phyloP scores from a whole-genome alignment of 371 early-diverging fungal species.

The Mucor racemosus region DNA sequence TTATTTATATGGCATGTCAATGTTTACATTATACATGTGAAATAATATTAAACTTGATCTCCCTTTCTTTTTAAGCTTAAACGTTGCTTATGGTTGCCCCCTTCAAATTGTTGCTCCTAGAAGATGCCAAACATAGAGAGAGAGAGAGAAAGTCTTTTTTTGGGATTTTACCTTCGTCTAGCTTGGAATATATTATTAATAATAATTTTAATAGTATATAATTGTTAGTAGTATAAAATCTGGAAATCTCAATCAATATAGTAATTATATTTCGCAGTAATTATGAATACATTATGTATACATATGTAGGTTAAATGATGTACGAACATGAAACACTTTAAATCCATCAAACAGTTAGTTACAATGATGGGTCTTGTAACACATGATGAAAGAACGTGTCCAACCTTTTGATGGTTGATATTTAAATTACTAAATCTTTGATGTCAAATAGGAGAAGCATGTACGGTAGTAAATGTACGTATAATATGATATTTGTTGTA shows the following conservation, averaged over 20 bases:
- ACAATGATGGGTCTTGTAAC: not conserved
- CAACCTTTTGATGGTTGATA: conserved; percentile 10
- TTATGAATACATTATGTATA: no score
- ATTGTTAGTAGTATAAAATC: not conserved
- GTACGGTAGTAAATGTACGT: not conserved
- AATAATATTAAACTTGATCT: not conserved
- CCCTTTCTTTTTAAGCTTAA: not conserved
- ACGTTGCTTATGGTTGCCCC: not conserved
- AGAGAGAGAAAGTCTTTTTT: not conserved
- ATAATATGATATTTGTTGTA: no score
- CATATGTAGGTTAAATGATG: not conserved
- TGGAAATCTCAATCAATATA: not conserved
- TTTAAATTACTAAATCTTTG: conserved; percentile 6
- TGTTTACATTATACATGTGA: conserved; percentile 2
- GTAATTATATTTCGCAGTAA: not conserved
- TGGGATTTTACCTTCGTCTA: conserved; percentile 17
- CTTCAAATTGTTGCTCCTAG: not conserved
- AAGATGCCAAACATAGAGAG: no score
- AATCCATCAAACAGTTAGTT: not conserved
- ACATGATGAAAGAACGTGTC: conserved; percentile 7
- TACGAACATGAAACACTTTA: not conserved
- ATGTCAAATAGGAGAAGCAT: conserved; percentile 1
- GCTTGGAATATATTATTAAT: conserved; percentile 19
- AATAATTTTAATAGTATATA: not conserved
- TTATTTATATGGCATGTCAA: conserved; percentile 8